Conservation (phyloP, 1,139 yeast genomes). For the Zygosaccharomyces sapae region DNA sequence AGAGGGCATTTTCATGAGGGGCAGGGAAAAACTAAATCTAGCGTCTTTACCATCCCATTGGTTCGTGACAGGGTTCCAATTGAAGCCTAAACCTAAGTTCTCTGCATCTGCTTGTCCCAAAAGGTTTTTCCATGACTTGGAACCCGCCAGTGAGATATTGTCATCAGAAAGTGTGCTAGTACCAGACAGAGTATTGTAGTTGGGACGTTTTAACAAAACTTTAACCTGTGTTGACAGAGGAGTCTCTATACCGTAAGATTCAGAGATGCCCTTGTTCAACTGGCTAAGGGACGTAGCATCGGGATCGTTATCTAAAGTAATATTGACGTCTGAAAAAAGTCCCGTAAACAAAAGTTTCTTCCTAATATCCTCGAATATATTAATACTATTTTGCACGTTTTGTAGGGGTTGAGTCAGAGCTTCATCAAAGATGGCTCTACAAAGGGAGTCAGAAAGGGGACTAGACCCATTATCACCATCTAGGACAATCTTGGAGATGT, state of each 20-base stretch:
- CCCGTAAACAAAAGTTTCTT: slow-evolving; percentile 23
- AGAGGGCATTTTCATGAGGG: slow-evolving; percentile 30
- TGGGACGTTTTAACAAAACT: slow-evolving; percentile 24
- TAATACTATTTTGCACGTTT: slow-evolving; percentile 18
- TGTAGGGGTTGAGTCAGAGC: slow-evolving; percentile 24
- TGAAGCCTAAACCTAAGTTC: slow-evolving; percentile 27
- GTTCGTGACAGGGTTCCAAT: slow-evolving; percentile 29
- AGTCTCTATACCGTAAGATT: slow-evolving; percentile 17
- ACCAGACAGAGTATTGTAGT: slow-evolving; percentile 16
- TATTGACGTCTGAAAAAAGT: slow-evolving; percentile 20
- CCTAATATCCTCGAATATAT: slow-evolving; percentile 18
- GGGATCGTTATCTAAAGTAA: slow-evolving; percentile 21
- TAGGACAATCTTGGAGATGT: slow-evolving; percentile 19
- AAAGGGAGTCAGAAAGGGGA: slow-evolving; percentile 22
- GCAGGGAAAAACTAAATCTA: slow-evolving; percentile 29
- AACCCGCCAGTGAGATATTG: slow-evolving; percentile 10
- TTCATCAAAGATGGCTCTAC: slow-evolving; percentile 21
- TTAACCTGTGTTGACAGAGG: slow-evolving; percentile 32
- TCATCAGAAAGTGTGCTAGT: slow-evolving; percentile 13
- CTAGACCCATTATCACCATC: slow-evolving; percentile 21
- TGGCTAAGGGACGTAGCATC: slow-evolving; percentile 10
- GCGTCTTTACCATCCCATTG: slow-evolving; percentile 28
- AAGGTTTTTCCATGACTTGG: slow-evolving; percentile 26
- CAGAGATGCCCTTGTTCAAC: slow-evolving; percentile 12
- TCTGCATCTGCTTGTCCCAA: slow-evolving; percentile 34